phyloP scores from a whole-genome alignment of 768 basidiomycete genomes.

The Rhodotorula graminis region DNA sequence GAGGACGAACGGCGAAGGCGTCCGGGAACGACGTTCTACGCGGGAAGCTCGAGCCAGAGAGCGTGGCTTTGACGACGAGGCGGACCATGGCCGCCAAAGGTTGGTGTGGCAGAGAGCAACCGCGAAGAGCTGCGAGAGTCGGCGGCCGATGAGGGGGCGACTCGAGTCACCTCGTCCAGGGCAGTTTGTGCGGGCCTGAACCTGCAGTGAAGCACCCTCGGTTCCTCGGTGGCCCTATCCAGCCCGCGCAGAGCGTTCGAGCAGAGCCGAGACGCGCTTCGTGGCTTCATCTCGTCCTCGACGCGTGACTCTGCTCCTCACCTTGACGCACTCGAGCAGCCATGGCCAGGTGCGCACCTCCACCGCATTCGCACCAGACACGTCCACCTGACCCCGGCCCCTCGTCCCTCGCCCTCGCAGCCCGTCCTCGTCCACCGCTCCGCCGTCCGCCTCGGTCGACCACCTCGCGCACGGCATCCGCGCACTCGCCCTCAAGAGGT shows the following conservation, averaged over 20 bases:
- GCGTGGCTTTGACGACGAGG: background rate
- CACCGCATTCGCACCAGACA: background rate
- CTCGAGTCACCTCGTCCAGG: no score
- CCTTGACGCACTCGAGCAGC: no score
- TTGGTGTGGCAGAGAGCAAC: background rate
- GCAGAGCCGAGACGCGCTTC: no score
- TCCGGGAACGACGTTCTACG: background rate
- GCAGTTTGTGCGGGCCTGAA: no score
- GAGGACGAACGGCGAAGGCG: background rate
- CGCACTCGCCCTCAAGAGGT: constrained; percentile 79
- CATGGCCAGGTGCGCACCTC: background rate
- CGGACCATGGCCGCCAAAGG: no score
- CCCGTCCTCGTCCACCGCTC: background rate
- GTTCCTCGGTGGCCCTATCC: no score
- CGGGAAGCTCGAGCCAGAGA: background rate
- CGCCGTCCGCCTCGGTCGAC: background rate
- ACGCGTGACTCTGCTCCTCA: background rate
- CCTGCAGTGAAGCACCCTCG: no score
- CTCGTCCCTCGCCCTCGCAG: no score
- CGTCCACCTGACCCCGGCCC: background rate
- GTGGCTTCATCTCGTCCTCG: no score
- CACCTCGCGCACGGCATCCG: constrained; percentile 33
- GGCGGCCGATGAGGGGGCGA: no score
- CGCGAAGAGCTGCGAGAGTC: no score
- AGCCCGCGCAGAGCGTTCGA: no score